Conservation (phyloP, 116 monocot genomes). For the Posidonia oceanica region DNA sequence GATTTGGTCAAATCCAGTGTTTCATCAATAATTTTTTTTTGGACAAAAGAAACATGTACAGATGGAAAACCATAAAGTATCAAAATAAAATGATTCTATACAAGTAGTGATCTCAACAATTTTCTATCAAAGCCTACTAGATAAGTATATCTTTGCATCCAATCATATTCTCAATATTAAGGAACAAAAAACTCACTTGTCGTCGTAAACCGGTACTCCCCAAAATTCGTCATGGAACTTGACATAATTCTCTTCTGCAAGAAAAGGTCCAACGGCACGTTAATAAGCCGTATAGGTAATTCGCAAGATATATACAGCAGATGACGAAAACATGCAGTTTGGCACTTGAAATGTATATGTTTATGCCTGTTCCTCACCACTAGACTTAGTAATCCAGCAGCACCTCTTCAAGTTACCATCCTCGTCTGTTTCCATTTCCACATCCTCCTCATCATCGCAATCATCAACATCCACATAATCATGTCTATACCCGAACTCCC, state of each 20-base stretch:
- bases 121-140: no score
- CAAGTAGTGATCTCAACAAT: no score
- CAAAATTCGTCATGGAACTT: conserved; percentile 77
- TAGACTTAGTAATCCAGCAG: conserved; percentile 76
- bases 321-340: background rate
- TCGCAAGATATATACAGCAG: background rate
- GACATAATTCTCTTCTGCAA: conserved; percentile 59
- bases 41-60: no score
- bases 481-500: no score
- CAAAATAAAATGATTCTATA: no score
- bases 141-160: background rate
- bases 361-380: conserved; percentile 30
- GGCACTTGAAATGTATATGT: background rate
- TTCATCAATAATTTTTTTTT: no score
- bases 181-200: conserved; percentile 27
- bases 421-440: background rate
- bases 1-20: no score
- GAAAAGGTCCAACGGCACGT: background rate
- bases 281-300: background rate
- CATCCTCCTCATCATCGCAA: conserved; percentile 3
- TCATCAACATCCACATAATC: no score
- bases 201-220: conserved; percentile 63
- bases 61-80: no score
- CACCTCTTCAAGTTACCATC: conserved; percentile 50
- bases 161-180: background rate